Conservation (phyloP, 2,329 filamentous ascomycete genomes). For the Stemphylium vesicarium region DNA sequence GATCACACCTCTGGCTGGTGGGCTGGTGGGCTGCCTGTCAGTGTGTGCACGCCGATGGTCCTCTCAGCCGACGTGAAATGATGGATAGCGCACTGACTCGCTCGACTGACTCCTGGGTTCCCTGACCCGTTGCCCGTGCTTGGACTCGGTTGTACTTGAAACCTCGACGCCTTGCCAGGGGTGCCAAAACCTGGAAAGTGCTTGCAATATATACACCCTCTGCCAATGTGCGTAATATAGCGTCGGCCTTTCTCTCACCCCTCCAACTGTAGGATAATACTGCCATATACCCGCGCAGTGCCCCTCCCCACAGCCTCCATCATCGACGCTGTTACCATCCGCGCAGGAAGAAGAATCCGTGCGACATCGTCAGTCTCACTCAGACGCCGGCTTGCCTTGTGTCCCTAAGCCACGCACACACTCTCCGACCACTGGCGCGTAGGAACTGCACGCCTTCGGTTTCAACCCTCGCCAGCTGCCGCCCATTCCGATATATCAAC, state of each 20-base stretch:
- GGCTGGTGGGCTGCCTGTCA: too few relatives aligned
- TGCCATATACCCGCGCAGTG: not conserved
- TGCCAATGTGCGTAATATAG: slow-evolving; percentile 8
- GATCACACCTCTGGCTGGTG: too few relatives aligned
- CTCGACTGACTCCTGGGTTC: slow-evolving; percentile 16
- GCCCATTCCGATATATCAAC: slow-evolving; percentile 26
- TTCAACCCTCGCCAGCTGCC: slow-evolving; percentile 33
- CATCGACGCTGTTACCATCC: slow-evolving; percentile 2
- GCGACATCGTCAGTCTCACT: slow-evolving; percentile 30
- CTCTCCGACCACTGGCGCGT: slow-evolving; percentile 37
- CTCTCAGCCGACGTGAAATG: slow-evolving; percentile 7
- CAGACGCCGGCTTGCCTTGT: slow-evolving; percentile 20
- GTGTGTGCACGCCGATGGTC: not conserved
- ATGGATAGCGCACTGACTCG: slow-evolving; percentile 13
- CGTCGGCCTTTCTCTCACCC: slow-evolving; percentile 6
- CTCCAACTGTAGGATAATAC: not conserved
- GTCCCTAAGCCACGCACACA: slow-evolving; percentile 24
- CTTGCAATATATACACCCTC: slow-evolving; percentile 13
- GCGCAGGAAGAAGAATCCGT: slow-evolving; percentile 11
- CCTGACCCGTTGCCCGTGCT: slow-evolving; percentile 5
- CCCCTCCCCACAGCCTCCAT: not conserved
- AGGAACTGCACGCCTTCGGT: slow-evolving; percentile 34
- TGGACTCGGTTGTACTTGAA: slow-evolving; percentile 20
- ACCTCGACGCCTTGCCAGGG: slow-evolving; percentile 18
- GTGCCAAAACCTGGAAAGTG: slow-evolving; percentile 1